A percentile compares a stretch with the other conserved stretches of the same genome.
These are phyloP conservation scores for Rhizopus sp. DNA, from an alignment of 371 early-diverging fungal species.

Conservation along the genomic window DNA sequence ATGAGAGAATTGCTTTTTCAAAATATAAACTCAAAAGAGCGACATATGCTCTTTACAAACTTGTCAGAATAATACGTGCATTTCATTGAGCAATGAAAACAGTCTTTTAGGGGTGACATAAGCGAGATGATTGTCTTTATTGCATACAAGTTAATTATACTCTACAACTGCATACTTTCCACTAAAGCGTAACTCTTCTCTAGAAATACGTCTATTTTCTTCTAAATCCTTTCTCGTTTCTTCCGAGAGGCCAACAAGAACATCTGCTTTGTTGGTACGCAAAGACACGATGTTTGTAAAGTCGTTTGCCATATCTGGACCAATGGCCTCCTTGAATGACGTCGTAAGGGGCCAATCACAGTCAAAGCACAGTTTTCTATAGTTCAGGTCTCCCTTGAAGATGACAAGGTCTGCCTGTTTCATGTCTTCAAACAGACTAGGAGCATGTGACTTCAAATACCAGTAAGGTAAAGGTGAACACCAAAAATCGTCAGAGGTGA, in stretches of 20 bases:
- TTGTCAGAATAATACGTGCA: too few species aligned
- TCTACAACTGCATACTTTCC: constrained; percentile 85
- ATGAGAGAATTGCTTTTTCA: too few species aligned
- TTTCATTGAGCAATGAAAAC: too few species aligned
- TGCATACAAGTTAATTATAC: constrained; percentile 24
- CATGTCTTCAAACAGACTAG: constrained; percentile 63
- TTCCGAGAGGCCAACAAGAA: constrained; percentile 74
- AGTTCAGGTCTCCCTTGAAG: constrained; percentile 97
- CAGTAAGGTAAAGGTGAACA: constrained; percentile 79
- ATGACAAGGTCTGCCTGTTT: constrained; percentile 66
- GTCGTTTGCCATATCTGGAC: constrained; percentile 56
- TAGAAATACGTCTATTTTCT: constrained; percentile 23
- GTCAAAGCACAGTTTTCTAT: constrained; percentile 90
- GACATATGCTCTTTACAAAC: too few species aligned
- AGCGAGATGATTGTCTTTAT: too few species aligned
- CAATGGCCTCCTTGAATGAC: constrained; percentile 82
- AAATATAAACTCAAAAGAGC: too few species aligned
- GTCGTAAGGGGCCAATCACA: constrained; percentile 83
- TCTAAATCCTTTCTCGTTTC: constrained; percentile 66
- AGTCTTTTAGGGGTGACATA: too few species aligned
- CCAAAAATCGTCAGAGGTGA: constrained; percentile 83
- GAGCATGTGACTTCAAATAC: constrained; percentile 65
- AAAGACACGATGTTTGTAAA: constrained; percentile 71
- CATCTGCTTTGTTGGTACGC: constrained; percentile 90
- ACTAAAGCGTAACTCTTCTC: constrained; percentile 59